Evolutionary conservation across 352 stramenopile genomes (phyloP), one percentile per base, ranked within the genome.

Genomic region (Globisporangium okanoganense): DNA sequence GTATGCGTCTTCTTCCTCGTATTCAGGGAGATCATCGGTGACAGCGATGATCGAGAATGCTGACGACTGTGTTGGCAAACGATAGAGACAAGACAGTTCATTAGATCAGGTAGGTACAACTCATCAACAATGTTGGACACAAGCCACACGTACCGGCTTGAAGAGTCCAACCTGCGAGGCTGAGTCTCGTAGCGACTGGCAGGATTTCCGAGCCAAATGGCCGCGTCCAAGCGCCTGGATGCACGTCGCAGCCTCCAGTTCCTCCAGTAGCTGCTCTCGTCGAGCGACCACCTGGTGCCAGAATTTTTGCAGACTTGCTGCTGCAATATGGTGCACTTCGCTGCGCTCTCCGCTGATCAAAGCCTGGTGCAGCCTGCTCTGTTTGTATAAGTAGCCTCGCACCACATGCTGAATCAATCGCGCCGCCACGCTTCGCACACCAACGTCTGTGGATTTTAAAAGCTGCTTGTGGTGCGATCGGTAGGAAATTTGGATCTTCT

Each of bases 201-300:
- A 27, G 2, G 79, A 85, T 59, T 78, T 82, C 6, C 82, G 69
- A 20, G 69, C 61, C 36, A 89, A 57, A 54, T 88, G 76, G 2
- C 82, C 79, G 27, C 80, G 79, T 10, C 72, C 65, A 3, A 88
- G 67, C 24, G 82, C 78, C 64, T 92, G 82, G 57, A 92, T 92
- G 47, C 75, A 92, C 25, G 73, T 88, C 5, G 78, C 79, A 14
- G 82, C 82, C 45, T 90, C 80, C 20, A 77, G 68, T 43, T 75
- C 56, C 35, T 87, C 70, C 0, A 83, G 43, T 9, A 24, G 47
- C 0, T 64, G 43, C 14, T 88, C 73, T 1, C 53, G 56, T 20
- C 16, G 27, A 5, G 53, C 55, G 44, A 63, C 43, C 9, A 41
- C 61, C 18, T 72, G 50, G 18, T 66, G 68, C 79, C 79, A 90